Conservation (phyloP, 176 grass and related monocot genomes). For the Eleusine coracana region DNA sequence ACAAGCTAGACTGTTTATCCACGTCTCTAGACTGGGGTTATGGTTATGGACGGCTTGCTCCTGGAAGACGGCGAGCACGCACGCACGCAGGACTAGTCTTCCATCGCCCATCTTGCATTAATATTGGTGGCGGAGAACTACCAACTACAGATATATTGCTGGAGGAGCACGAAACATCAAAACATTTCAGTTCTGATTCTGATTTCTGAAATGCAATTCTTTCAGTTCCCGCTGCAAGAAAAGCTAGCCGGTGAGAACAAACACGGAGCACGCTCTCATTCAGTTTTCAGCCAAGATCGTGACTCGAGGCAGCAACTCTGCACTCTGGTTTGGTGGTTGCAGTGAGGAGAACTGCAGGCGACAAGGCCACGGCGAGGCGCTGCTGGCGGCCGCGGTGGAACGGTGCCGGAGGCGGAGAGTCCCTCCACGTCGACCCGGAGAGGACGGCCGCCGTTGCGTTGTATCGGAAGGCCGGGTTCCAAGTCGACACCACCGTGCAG, state of each 20-base stretch:
- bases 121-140: no score
- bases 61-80: no score
- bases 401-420: conserved; percentile 59
- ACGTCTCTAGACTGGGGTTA: no score
- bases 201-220: no score
- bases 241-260: conserved; percentile 76
- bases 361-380: conserved; percentile 85
- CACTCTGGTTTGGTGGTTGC: background rate
- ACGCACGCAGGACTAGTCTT: no score
- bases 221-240: conserved; percentile 68
- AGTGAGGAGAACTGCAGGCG: conserved; percentile 83
- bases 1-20: no score
- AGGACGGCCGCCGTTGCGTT: conserved; percentile 72
- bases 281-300: background rate
- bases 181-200: no score
- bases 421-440: conserved; percentile 82
- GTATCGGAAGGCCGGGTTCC: conserved; percentile 75
- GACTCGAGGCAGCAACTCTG: no score
- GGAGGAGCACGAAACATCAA: no score
- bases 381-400: conserved; percentile 66
- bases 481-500: conserved; percentile 63
- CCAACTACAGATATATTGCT: no score
- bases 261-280: background rate
- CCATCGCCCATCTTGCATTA: no score
- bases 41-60: no score